phyloP scores from a whole-genome alignment of 2,329 filamentous ascomycete genomes.

The Hypoxylon sp. region DNA sequence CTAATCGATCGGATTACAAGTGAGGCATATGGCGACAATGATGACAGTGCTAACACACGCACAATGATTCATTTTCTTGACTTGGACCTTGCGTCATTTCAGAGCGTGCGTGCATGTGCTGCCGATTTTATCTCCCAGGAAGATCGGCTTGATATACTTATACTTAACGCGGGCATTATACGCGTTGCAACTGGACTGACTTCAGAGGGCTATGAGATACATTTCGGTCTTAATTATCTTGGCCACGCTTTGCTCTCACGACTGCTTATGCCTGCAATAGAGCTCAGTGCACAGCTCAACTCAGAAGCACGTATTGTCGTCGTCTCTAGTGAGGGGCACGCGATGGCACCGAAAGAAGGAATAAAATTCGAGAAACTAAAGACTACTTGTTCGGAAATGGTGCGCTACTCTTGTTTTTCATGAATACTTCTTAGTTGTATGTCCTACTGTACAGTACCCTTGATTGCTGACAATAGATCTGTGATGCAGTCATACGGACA shows the following conservation, averaged over 20 bases:
- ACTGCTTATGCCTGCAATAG: slow-evolving; percentile 15
- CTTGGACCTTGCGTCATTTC: slow-evolving; percentile 33
- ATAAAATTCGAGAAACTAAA: slow-evolving; percentile 55
- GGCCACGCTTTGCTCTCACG: slow-evolving; percentile 34
- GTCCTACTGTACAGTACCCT: too few relatives aligned
- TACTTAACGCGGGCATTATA: slow-evolving; percentile 38
- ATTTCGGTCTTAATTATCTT: slow-evolving; percentile 42
- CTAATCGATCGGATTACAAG: slow-evolving; percentile 23
- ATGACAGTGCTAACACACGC: background rate
- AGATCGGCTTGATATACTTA: slow-evolving; percentile 31
- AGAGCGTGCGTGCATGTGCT: slow-evolving; percentile 19
- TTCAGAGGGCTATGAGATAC: slow-evolving; percentile 34
- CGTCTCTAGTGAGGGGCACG: slow-evolving; percentile 48
- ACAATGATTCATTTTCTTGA: slow-evolving; percentile 13
- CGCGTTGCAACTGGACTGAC: slow-evolving; percentile 10
- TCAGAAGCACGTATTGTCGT: slow-evolving; percentile 48
- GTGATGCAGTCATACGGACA: background rate
- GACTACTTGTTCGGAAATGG: slow-evolving; percentile 45
- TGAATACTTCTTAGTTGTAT: too few relatives aligned
- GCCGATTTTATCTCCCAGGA: slow-evolving; percentile 20
- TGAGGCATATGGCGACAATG: slow-evolving; percentile 16
- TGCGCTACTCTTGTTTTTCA: slow-evolving; percentile 41
- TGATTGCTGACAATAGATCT: too few relatives aligned
- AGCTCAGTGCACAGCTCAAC: background rate
- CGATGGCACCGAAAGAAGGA: slow-evolving; percentile 48